Evolutionary conservation across 1,284 basidiomycete genomes (phyloP).

Genomic region (Heterobasidion occidentale): DNA sequence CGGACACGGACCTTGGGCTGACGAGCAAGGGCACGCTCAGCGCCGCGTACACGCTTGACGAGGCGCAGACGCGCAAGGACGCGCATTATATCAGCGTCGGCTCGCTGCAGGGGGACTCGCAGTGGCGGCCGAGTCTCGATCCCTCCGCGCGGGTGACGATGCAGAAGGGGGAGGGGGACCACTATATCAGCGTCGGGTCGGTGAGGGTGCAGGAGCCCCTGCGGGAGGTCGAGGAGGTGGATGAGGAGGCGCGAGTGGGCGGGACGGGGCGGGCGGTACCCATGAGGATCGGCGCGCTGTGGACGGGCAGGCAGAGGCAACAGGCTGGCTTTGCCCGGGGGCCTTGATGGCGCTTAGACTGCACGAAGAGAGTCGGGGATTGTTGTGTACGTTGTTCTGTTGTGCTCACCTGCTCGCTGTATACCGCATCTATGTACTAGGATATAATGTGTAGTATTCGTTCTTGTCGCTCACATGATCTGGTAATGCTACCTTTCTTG

Average conservation of each 20-base stretch:
- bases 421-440: not conserved
- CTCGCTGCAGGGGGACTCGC: slow-evolving; percentile 2
- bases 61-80: not conserved
- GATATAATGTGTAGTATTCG: not conserved
- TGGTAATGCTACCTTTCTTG: not conserved
- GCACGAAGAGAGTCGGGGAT: too few species aligned
- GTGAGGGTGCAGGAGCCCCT: not conserved
- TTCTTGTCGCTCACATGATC: not conserved
- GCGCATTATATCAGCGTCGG: slow-evolving; percentile 5
- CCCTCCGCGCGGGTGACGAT: not conserved
- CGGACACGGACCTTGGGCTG: not conserved
- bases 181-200: slow-evolving; percentile 3
- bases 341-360: too few species aligned
- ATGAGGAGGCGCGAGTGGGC: not conserved
- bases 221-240: not conserved
- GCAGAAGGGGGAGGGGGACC: not conserved
- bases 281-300: not conserved
- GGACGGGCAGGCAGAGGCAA: not conserved
- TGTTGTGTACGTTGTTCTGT: too few species aligned
- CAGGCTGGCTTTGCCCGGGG: not conserved
- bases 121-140: not conserved
- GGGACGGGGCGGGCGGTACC: not conserved
- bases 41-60: not conserved
- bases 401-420: not conserved
- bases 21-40: not conserved